Base-by-base conservation (phyloP, 2,329 filamentous ascomycete species). In the Microsporum canis region DNA sequence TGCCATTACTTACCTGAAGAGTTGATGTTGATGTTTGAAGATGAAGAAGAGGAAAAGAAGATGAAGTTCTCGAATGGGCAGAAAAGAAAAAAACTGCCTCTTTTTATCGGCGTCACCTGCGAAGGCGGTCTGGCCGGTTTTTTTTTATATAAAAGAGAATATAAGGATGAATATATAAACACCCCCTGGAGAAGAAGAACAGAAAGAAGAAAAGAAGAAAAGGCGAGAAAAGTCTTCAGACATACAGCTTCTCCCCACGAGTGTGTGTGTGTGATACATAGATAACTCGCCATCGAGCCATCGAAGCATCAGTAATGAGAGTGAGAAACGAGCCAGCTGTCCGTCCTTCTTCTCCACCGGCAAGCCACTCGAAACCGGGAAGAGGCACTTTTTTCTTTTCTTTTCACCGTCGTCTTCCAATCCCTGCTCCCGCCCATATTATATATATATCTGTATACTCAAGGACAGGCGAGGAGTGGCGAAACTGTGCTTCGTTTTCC, bases 331-430 rank as follows among this genome's bases (percentile, higher is more conserved):
- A 33, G 39, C 39, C 39, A 43, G 39, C 39, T 43, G 39, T 43
- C 39, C n/a, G 39, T 43, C 38, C 12, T 43, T 43, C 39, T 43
- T n/a, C 39, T 43, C 39, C 39, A 43, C 39, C 39, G 39, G 39
- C 17, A 23, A 55, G 31, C 12, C 23, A 36, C 31, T 34, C n/a
- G 36, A 55, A 55, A 55, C 23, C 31, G 45, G n/a, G 27, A 47
- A 58, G 23, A 43, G 41, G n/a, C 33, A 43, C 65, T 63, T 67
- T 66, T 43, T 65, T 66, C 65, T 64, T 57, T 34, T 57, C 31
- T 34, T 57, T 57, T 51, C 7, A 49, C 45, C 23, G 23, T 27
- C 45, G 14, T 43, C 3, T 43, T n/a, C 39, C 39, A 43, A 43
- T 43, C 39, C 39, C 39, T 43, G 39, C 39, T n/a, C n/a, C 5